Conservation (phyloP, 2,329 filamentous ascomycete genomes). For the Pezizomycotina sp. region DNA sequence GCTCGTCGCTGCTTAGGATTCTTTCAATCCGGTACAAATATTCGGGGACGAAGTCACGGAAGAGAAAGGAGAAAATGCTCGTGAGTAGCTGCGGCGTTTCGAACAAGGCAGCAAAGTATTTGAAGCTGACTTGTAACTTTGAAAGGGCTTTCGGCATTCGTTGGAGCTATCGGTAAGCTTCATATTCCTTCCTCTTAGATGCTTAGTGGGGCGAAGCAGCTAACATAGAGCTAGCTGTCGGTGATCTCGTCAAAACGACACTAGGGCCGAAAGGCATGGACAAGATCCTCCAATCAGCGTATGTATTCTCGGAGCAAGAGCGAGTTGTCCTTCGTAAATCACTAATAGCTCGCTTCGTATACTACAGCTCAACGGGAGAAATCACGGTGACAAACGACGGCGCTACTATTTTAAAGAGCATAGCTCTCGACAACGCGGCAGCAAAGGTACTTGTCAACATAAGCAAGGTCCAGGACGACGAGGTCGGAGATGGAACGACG, state of each 20-base stretch:
- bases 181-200: neutral
- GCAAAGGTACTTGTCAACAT: slow-evolving; percentile 98
- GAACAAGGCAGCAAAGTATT: slow-evolving; percentile 1
- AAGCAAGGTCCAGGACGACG: slow-evolving; percentile 97
- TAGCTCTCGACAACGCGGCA: slow-evolving; percentile 93
- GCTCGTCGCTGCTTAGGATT: too few species aligned
- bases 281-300: slow-evolving; percentile 93
- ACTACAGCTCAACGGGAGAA: slow-evolving; percentile 66
- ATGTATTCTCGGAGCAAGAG: slow-evolving; percentile 31
- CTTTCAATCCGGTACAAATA: slow-evolving; percentile 86
- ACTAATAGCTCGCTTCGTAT: slow-evolving; percentile 21
- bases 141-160: slow-evolving; percentile 64
- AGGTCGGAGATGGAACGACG: slow-evolving; percentile 94
- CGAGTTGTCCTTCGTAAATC: slow-evolving; percentile 20
- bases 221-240: slow-evolving; percentile 45
- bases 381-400: slow-evolving; percentile 99
- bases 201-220: slow-evolving; percentile 2
- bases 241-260: slow-evolving; percentile 93
- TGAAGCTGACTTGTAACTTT: neutral
- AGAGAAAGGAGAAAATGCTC: slow-evolving; percentile 98
- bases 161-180: slow-evolving; percentile 57
- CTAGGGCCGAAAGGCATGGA: slow-evolving; percentile 97
- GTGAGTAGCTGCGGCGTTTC: slow-evolving; percentile 30
- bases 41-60: slow-evolving; percentile 93
- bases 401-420: slow-evolving; percentile 94